Base-by-base conservation (phyloP, 1,139 yeast species). In the Petasospora rhodanensis region DNA sequence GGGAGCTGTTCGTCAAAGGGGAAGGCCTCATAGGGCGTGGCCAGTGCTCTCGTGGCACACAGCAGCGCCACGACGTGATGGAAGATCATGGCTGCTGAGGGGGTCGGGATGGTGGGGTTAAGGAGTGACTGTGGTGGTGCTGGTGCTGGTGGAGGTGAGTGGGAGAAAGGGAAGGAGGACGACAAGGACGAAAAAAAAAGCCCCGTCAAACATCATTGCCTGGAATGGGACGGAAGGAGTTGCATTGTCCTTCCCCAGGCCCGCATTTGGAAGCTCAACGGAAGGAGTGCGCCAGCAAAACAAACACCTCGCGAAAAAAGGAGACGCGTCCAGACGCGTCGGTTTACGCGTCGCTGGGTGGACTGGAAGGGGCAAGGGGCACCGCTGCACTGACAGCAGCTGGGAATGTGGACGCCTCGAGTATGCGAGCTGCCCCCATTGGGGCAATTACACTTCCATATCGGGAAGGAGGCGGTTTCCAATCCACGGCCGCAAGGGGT, bases 1-100 rank as follows among this genome's bases (percentile, higher is more conserved):
- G 97, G 97, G 23, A 78, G 68, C 59, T 91, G 98, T 52, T 79
- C 77, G 45, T 72, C 62, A 52, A 91, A 73, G 7, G 96, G 93
- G 64, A 82, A 89, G 27, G 89, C 87, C 39, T 76, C 70, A 42
- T 73, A 71, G 2, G 79, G 79, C 14, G 55, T 43, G 10, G 38
- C 40, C 17, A 25, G 22, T 7, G 31, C 18, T 5, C 18, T 15
- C 7, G 25, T 19, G 11, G 30, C 31, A 14, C 21, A 9, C 19
- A 26, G 27, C n/a, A 32, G 22, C 5, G 27, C 32, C 24, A 21
- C 13, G 18, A 20, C 6, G 12, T 16, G 13, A 14, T 10, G 12
- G 25, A 15, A 28, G 14, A 22, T 18, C 19, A 18, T n/a, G n/a
- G 19, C 19, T 8, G 29, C 9, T 10, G 28, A 12, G 16, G 22